Conservation (phyloP, 495 filamentous ascomycete genomes). For the Xylaria acuta region DNA sequence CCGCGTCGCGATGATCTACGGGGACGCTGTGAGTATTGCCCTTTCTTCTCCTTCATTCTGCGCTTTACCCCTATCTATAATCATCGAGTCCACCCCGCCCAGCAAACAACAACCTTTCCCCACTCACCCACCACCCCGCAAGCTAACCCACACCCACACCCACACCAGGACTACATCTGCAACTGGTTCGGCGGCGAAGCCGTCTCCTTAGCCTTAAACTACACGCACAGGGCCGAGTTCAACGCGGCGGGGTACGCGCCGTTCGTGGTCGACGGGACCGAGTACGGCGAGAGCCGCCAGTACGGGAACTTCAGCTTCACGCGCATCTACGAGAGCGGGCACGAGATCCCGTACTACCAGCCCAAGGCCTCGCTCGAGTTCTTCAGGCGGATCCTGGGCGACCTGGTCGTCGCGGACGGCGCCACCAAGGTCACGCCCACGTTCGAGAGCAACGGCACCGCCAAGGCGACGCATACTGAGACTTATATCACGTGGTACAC, state of each 20-base stretch:
- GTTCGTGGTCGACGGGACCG: constrained; percentile 44
- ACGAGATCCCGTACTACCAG: constrained; percentile 69
- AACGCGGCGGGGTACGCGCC: constrained; percentile 55
- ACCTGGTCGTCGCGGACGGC: constrained; percentile 16
- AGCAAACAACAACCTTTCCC: neutral
- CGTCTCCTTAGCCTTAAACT: constrained; percentile 54
- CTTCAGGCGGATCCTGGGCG: constrained; percentile 35
- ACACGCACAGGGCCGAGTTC: constrained; percentile 47
- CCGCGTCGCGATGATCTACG: constrained; percentile 53
- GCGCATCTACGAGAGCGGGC: constrained; percentile 65
- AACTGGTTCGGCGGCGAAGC: constrained; percentile 61
- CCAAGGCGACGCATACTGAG: constrained; percentile 63
- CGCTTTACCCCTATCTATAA: constrained; percentile 45
- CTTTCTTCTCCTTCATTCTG: constrained; percentile 50
- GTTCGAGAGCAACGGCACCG: constrained; percentile 53
- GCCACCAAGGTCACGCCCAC: constrained; percentile 45
- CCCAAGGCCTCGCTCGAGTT: constrained; percentile 57
- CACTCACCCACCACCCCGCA: neutral
- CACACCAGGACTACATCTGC: constrained; percentile 64
- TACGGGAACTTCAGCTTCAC: constrained; percentile 69
- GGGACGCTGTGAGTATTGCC: constrained; percentile 47
- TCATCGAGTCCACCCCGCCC: neutral
- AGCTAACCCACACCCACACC: constrained; percentile 59
- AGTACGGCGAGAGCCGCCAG: constrained; percentile 52
- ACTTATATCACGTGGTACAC: constrained; percentile 44